phyloP scores from a whole-genome alignment of 495 filamentous ascomycete genomes.

The Penicillium maclennaniae region DNA sequence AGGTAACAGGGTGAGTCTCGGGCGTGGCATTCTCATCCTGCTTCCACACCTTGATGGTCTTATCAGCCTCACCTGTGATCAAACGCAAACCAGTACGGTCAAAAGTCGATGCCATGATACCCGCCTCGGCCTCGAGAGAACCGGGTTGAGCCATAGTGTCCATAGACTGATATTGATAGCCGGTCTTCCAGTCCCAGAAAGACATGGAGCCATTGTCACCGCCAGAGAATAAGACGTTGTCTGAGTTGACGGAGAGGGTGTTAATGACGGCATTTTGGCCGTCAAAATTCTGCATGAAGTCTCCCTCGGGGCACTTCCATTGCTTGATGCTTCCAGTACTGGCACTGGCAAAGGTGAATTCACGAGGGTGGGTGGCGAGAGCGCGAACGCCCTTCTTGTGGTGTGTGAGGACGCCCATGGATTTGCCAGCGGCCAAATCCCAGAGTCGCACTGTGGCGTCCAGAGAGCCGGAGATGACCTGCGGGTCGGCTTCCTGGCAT shows the following conservation, averaged over 20 bases:
- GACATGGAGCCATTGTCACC: constrained; percentile 94
- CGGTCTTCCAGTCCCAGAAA: constrained; percentile 99
- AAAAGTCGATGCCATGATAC: constrained; percentile 88
- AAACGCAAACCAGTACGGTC: constrained; percentile 84
- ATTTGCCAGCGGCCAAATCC: constrained; percentile 95
- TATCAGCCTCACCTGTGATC: constrained; percentile 93
- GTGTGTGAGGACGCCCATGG: constrained; percentile 93
- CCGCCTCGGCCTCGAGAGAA: constrained; percentile 87
- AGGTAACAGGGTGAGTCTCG: constrained; percentile 87
- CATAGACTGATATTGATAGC: constrained; percentile 79
- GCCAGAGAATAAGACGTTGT: constrained; percentile 92
- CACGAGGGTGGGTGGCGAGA: constrained; percentile 81
- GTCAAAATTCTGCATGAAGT: constrained; percentile 99
- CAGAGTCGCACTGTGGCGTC: constrained; percentile 91
- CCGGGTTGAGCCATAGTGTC: constrained; percentile 94
- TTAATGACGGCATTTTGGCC: constrained; percentile 97
- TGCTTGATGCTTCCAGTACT: constrained; percentile 96
- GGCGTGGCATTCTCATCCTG: constrained; percentile 84
- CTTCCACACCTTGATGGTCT: constrained; percentile 97
- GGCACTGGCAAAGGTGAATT: constrained; percentile 94
- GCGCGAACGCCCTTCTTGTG: constrained; percentile 95
- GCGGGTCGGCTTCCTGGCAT: constrained; percentile 94
- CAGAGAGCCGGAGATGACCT: constrained; percentile 86
- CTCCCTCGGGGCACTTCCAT: constrained; percentile 98
- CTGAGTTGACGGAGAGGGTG: constrained; percentile 86